Evolutionary conservation across 352 stramenopile genomes (phyloP).

Genomic region (Pythium coloratum): DNA sequence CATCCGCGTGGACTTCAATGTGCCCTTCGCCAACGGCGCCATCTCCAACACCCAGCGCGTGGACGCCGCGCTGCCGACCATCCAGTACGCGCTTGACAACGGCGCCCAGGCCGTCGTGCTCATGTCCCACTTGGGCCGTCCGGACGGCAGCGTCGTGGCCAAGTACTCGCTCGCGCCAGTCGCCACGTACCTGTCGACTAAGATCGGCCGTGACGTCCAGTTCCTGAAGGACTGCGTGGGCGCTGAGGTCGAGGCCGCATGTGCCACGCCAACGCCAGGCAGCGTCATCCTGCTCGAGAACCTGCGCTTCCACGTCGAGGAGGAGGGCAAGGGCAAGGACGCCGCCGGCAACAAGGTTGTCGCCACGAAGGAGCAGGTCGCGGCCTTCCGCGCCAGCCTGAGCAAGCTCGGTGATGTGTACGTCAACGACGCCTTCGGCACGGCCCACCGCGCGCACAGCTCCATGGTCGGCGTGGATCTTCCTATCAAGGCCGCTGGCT

Average conservation of each 20-base stretch:
- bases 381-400: conserved; percentile 91
- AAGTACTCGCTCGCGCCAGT: conserved; percentile 97
- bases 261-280: conserved; percentile 58
- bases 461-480: conserved; percentile 97
- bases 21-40: conserved; percentile 95
- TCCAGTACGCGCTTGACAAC: conserved; percentile 96
- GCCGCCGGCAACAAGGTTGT: conserved; percentile 80
- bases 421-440: conserved; percentile 99
- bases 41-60: conserved; percentile 99
- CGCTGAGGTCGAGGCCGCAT: conserved; percentile 80
- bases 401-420: conserved; percentile 96
- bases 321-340: conserved; percentile 92
- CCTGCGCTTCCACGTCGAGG: conserved; percentile 97
- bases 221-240: conserved; percentile 98
- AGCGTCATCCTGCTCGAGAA: conserved; percentile 98
- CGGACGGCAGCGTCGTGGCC: conserved; percentile 91
- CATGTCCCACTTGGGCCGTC: conserved; percentile 98
- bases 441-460: conserved; percentile 97
- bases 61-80: conserved; percentile 94
- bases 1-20: conserved; percentile 99
- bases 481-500: conserved; percentile 90
- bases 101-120: conserved; percentile 98
- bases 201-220: conserved; percentile 91
- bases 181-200: conserved; percentile 88
- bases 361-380: conserved; percentile 92